These are phyloP conservation scores for Populus hybrid DNA, from an alignment of 441 rosid genomes.

Conservation along the genomic window DNA sequence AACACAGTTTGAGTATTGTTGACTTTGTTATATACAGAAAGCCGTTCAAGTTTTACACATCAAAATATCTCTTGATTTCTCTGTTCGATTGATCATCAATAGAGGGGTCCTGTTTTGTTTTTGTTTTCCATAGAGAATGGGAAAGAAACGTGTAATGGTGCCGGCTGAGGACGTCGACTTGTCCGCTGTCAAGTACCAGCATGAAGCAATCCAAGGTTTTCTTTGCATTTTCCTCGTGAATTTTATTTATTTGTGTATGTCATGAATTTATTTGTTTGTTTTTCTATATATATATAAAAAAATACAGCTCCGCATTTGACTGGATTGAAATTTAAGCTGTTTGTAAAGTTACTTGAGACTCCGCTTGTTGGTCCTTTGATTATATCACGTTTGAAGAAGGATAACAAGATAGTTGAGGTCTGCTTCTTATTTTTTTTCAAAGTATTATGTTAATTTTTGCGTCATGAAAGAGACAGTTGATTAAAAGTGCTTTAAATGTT, in stretches of 20 bases:
- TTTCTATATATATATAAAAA: neutral
- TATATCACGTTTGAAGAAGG: constrained; percentile 49
- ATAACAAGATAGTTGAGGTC: constrained; percentile 66
- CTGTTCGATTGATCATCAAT: neutral
- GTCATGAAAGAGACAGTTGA: neutral
- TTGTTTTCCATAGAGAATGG: constrained; percentile 36
- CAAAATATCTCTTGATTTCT: neutral
- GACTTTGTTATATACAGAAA: neutral
- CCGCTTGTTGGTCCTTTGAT: constrained; percentile 65
- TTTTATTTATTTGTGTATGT: neutral
- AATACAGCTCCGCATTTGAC: constrained; percentile 77
- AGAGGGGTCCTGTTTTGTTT: neutral
- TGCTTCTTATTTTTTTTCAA: neutral
- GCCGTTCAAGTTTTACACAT: neutral
- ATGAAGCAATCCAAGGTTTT: constrained; percentile 57
- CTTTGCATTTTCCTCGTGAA: neutral
- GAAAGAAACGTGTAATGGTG: constrained; percentile 53
- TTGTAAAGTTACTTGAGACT: constrained; percentile 54
- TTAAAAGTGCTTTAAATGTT: neutral
- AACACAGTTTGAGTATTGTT: neutral
- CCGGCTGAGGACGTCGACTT: constrained; percentile 60
- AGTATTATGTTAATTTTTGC: neutral
- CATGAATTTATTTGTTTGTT: neutral
- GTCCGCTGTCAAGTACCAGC: constrained; percentile 55
- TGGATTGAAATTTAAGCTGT: constrained; percentile 54